A percentile compares a stretch with the other conserved stretches of the same genome.
These are phyloP conservation scores for Rhodotorula taiwanensis DNA, from an alignment of 768 basidiomycete species.

Conservation along the genomic window DNA sequence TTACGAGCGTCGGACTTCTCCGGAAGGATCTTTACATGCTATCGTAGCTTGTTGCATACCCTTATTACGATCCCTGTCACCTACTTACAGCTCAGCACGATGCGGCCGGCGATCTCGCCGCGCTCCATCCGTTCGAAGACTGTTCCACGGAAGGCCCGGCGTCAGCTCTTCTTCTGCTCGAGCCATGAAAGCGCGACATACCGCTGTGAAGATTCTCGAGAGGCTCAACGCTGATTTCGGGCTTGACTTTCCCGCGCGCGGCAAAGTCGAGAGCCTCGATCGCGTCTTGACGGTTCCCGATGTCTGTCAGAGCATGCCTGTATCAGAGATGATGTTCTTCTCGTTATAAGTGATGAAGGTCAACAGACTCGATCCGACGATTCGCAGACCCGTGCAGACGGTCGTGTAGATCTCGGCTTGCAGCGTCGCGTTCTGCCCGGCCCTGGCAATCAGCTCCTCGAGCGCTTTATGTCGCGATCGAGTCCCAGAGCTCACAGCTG, in stretches of 20 bases:
- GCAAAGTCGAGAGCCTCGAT: slow-evolving; percentile 72
- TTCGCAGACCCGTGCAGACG: background rate
- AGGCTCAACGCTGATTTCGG: slow-evolving; percentile 65
- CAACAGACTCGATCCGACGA: slow-evolving; percentile 43
- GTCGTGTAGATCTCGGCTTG: slow-evolving; percentile 29
- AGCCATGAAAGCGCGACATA: slow-evolving; percentile 51
- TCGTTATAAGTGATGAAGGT: no score
- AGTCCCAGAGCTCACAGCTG: slow-evolving; percentile 55
- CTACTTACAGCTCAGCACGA: background rate
- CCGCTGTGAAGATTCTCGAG: slow-evolving; percentile 82
- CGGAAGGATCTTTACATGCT: no score
- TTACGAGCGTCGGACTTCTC: no score
- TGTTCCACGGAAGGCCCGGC: background rate
- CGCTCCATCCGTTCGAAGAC: background rate
- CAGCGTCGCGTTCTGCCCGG: background rate
- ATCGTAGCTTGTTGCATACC: no score
- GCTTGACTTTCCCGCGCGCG: slow-evolving; percentile 62
- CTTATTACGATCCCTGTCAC: no score
- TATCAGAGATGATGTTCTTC: no score
- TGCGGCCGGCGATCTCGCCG: background rate
- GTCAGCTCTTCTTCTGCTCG: background rate
- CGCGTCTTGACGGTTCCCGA: slow-evolving; percentile 72
- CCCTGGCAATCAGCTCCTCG: background rate
- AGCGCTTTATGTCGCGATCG: slow-evolving; percentile 46
- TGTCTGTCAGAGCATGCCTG: no score